Percentiles rank a stretch among this genome's conserved stretches.
phyloP scores from a whole-genome alignment of 352 stramenopile genomes.

The Globisporangium acanthophoron region DNA sequence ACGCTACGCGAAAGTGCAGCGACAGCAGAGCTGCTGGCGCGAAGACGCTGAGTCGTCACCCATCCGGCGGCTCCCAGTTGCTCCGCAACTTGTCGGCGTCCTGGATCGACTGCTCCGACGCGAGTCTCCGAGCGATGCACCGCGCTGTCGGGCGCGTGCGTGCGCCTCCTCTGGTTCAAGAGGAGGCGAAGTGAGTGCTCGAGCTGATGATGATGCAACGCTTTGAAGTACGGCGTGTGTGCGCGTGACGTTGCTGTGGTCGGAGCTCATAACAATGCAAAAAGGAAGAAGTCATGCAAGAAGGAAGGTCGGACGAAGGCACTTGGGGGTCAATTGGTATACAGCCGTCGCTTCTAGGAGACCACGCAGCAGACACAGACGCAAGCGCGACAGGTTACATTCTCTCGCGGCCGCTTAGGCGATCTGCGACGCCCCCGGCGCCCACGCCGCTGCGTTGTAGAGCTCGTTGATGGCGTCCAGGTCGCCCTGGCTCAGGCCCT shows the following conservation, averaged over 20 bases:
- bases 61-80: not conserved
- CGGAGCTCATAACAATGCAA: too few relatives aligned
- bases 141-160: slow-evolving; percentile 1
- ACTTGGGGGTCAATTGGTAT: not conserved
- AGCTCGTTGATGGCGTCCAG: slow-evolving; percentile 39
- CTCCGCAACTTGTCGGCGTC: not conserved
- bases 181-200: too few relatives aligned
- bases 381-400: slow-evolving; percentile 12
- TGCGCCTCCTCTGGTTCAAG: not conserved
- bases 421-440: slow-evolving; percentile 16
- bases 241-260: too few relatives aligned
- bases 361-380: not conserved
- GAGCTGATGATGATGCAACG: too few relatives aligned
- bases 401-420: slow-evolving; percentile 5
- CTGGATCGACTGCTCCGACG: slow-evolving; percentile 12
- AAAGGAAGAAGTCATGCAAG: too few relatives aligned
- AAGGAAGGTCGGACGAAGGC: too few relatives aligned
- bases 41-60: too few relatives aligned
- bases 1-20: not conserved
- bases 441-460: slow-evolving; percentile 28
- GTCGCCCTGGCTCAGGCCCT: slow-evolving; percentile 42
- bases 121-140: slow-evolving; percentile 2
- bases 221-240: too few relatives aligned
- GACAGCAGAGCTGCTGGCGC: not conserved
- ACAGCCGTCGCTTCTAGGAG: not conserved